Conservation (phyloP, 345 rosid species). For the Citrus sp. region DNA sequence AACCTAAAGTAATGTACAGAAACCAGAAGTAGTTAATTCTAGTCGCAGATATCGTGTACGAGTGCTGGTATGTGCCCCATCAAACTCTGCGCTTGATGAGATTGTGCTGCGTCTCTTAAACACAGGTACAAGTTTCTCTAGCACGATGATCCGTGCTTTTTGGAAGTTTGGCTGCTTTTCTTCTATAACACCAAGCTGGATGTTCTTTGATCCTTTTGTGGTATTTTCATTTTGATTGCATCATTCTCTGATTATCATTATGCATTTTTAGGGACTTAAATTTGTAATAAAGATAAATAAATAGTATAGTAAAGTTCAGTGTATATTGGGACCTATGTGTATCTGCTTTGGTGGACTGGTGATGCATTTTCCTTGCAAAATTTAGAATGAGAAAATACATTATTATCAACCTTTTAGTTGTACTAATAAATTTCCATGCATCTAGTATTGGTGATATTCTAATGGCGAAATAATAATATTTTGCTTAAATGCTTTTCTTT, state of each 20-base stretch:
- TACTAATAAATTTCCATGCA: neutral
- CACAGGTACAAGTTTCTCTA: slow-evolving; percentile 47
- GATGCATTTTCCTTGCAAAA: too few relatives aligned
- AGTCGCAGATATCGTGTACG: slow-evolving; percentile 68
- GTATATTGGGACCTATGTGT: neutral
- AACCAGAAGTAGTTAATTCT: slow-evolving; percentile 79
- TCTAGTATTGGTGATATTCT: neutral
- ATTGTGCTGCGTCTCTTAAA: slow-evolving; percentile 79
- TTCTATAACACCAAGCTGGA: neutral
- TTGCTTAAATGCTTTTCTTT: slow-evolving; percentile 6
- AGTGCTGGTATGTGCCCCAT: slow-evolving; percentile 94
- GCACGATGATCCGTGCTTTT: neutral
- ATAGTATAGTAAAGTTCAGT: neutral
- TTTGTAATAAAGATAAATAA: neutral
- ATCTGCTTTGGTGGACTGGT: neutral
- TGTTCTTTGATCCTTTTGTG: neutral
- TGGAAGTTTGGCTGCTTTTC: neutral
- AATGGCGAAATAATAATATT: neutral
- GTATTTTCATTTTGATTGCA: neutral
- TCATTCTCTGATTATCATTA: neutral
- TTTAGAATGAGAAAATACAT: too few relatives aligned
- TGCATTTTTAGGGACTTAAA: neutral
- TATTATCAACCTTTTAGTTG: too few relatives aligned
- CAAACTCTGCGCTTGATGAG: slow-evolving; percentile 99
- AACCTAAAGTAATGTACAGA: slow-evolving; percentile 43